A percentile compares a stretch with the other conserved stretches of the same genome.
Conservation (phyloP, 495 filamentous ascomycete genomes). For the Hypoxylon lenormandii region DNA sequence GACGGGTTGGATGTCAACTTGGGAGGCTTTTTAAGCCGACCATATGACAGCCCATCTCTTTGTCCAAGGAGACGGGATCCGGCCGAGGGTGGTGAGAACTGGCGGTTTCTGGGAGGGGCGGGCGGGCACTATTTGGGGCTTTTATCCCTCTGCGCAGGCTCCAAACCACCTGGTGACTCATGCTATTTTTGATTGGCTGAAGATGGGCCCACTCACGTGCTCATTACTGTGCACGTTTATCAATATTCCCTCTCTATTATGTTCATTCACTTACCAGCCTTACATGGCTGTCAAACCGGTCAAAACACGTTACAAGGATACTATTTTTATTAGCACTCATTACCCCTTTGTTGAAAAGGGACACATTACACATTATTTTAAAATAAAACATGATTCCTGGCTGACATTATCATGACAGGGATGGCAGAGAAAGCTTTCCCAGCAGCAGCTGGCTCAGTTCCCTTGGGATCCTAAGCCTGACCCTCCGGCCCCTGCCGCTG, state of each 20-base stretch:
- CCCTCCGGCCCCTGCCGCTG: slow-evolving; percentile 58
- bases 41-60: slow-evolving; percentile 18
- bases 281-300: slow-evolving; percentile 1
- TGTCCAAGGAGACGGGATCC: slow-evolving; percentile 20
- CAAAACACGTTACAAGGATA: slow-evolving; percentile 26
- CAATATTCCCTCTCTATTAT: slow-evolving; percentile 19
- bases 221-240: slow-evolving; percentile 46
- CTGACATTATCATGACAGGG: slow-evolving; percentile 66
- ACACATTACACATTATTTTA: background rate
- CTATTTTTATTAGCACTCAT: background rate
- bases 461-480: slow-evolving; percentile 90
- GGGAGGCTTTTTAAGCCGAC: background rate
- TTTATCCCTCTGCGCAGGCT: slow-evolving; percentile 58
- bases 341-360: background rate
- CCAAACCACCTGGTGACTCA: slow-evolving; percentile 50
- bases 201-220: slow-evolving; percentile 48
- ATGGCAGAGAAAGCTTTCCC: slow-evolving; percentile 91
- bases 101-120: slow-evolving; percentile 60
- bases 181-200: slow-evolving; percentile 41
- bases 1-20: slow-evolving; percentile 3
- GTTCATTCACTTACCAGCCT: background rate
- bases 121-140: slow-evolving; percentile 67
- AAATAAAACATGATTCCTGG: slow-evolving; percentile 29
- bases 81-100: slow-evolving; percentile 58
- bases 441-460: slow-evolving; percentile 83